phyloP scores from a whole-genome alignment of 768 basidiomycete species.

The Hydnomerulius pinastri region DNA sequence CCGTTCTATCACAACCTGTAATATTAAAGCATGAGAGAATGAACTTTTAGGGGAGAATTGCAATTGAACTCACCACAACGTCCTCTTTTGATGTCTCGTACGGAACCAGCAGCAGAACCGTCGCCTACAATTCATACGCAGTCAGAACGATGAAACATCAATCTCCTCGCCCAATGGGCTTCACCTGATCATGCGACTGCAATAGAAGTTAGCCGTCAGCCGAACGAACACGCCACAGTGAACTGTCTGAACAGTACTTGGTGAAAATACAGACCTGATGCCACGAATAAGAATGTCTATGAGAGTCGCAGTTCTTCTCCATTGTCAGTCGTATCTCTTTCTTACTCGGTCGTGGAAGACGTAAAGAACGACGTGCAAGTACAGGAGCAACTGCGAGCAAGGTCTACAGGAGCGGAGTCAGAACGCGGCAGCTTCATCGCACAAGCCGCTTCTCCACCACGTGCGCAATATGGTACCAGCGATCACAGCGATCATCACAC shows the following conservation, averaged over 20 bases:
- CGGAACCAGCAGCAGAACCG: conserved; percentile 73
- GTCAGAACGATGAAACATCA: conserved; percentile 19
- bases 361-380: conserved; percentile 11
- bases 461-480: background rate
- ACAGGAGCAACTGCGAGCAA: conserved; percentile 8
- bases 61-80: conserved; percentile 52
- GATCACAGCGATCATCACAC: too few species aligned
- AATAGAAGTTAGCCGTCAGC: conserved; percentile 14
- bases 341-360: conserved; percentile 14
- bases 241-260: background rate
- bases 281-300: conserved; percentile 69
- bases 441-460: background rate
- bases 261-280: conserved; percentile 65
- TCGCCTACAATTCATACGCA: conserved; percentile 52
- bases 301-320: conserved; percentile 30
- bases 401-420: conserved; percentile 32
- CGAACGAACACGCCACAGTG: conserved; percentile 17
- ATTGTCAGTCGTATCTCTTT: conserved; percentile 12
- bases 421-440: conserved; percentile 24
- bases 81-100: conserved; percentile 72
- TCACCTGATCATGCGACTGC: conserved; percentile 85
- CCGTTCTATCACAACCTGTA: conserved; percentile 71
- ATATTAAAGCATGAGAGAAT: conserved; percentile 2
- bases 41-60: background rate
- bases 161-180: conserved; percentile 15